Conservation (phyloP, 2,329 filamentous ascomycete species). For the Drechslerella stenobrocha region DNA sequence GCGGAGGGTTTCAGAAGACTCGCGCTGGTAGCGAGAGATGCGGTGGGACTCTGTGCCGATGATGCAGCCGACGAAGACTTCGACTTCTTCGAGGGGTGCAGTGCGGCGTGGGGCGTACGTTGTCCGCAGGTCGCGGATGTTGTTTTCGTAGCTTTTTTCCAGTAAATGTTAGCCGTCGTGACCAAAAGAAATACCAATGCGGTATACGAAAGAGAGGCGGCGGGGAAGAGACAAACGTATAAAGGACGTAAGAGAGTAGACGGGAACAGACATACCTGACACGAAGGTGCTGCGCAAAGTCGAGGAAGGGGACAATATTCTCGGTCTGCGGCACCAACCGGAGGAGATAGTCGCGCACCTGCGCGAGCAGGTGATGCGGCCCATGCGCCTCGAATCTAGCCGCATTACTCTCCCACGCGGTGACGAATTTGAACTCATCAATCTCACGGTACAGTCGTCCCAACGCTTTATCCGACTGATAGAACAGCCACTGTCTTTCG, state of each 20-base stretch:
- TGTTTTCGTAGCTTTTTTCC: slow-evolving; percentile 61
- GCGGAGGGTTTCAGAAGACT: slow-evolving; percentile 57
- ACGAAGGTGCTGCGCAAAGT: slow-evolving; percentile 17
- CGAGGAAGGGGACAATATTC: slow-evolving; percentile 56
- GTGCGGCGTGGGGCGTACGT: slow-evolving; percentile 56
- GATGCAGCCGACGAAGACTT: slow-evolving; percentile 65
- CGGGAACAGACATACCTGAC: slow-evolving; percentile 1
- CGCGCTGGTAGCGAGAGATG: slow-evolving; percentile 56
- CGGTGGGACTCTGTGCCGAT: slow-evolving; percentile 57
- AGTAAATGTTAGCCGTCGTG: too few relatives aligned
- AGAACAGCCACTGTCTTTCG: slow-evolving; percentile 59
- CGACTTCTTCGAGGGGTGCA: slow-evolving; percentile 59
- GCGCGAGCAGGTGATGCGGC: slow-evolving; percentile 51
- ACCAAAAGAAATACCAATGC: too few relatives aligned
- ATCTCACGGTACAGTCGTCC: slow-evolving; percentile 72
- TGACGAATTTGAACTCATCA: slow-evolving; percentile 69
- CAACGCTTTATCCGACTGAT: slow-evolving; percentile 69
- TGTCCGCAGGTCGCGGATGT: slow-evolving; percentile 60
- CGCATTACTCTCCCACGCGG: slow-evolving; percentile 47
- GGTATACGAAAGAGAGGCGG: too few relatives aligned
- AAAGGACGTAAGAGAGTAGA: not conserved
- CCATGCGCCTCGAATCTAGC: slow-evolving; percentile 22
- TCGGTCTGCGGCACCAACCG: slow-evolving; percentile 53
- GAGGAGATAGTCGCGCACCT: slow-evolving; percentile 57
- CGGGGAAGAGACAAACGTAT: too few relatives aligned